Conservation (phyloP, 768 basidiomycete genomes). For the Tylopilus balloui region DNA sequence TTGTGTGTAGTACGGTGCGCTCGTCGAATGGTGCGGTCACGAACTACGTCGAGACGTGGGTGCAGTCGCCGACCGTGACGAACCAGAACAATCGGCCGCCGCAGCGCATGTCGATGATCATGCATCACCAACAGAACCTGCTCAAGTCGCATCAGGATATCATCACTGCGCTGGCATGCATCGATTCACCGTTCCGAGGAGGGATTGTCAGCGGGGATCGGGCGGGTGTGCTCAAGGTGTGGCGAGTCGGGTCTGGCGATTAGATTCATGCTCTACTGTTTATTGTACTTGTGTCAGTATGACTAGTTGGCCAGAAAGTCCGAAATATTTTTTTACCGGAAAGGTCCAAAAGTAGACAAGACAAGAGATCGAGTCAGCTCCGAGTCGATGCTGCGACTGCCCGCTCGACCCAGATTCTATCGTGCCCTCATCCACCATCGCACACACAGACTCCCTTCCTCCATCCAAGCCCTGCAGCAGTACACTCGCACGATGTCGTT, state of each 20-base stretch:
- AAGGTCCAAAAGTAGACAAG: constrained; percentile 25
- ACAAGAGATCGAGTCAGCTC: constrained; percentile 14
- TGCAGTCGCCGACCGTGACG: constrained; percentile 36
- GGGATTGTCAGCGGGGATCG: constrained; percentile 91
- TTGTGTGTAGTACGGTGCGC: constrained; percentile 27
- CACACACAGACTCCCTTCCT: constrained; percentile 4
- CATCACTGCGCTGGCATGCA: constrained; percentile 76
- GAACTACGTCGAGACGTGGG: constrained; percentile 63
- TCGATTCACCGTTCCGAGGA: constrained; percentile 91
- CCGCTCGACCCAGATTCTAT: constrained; percentile 29
- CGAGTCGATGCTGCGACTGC: constrained; percentile 33
- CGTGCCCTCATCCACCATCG: constrained; percentile 21
- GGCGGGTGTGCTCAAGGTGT: constrained; percentile 86
- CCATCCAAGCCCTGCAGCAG: not conserved
- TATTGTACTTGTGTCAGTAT: not conserved
- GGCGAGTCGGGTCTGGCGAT: constrained; percentile 62
- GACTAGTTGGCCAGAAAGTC: too few relatives aligned
- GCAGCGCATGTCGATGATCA: constrained; percentile 73
- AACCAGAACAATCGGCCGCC: constrained; percentile 62
- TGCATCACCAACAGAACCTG: constrained; percentile 78
- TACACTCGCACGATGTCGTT: constrained; percentile 45
- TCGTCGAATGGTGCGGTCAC: constrained; percentile 42
- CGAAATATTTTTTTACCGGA: too few relatives aligned
- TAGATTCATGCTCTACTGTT: constrained; percentile 8
- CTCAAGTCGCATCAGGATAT: constrained; percentile 88